Conservation (phyloP, 192 early-diverging fungal species). For the Umbelopsis isabellina region DNA sequence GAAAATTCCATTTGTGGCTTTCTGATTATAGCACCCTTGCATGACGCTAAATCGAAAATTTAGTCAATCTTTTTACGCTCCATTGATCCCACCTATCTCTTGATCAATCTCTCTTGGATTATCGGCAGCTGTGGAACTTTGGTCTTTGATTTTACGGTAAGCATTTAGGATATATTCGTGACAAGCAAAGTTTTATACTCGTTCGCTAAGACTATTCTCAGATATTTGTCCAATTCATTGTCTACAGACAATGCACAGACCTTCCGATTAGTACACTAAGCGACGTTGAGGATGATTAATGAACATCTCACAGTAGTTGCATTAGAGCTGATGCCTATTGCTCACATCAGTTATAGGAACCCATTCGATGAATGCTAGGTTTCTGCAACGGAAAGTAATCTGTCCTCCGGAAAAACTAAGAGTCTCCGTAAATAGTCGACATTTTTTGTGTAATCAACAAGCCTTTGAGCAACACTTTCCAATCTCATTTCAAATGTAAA, state of each 20-base stretch:
- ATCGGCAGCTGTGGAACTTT: slow-evolving; percentile 75
- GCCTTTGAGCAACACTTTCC: too few relatives aligned
- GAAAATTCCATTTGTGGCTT: neutral
- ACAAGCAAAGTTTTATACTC: neutral
- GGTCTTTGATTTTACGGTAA: slow-evolving; percentile 74
- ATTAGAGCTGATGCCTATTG: too few relatives aligned
- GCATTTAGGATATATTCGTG: slow-evolving; percentile 16
- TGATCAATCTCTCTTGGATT: slow-evolving; percentile 78
- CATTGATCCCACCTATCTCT: slow-evolving; percentile 62
- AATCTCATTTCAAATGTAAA: too few relatives aligned
- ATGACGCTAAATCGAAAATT: neutral
- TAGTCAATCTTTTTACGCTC: slow-evolving; percentile 82
- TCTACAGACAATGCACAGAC: slow-evolving; percentile 40
- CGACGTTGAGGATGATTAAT: neutral
- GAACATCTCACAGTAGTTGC: too few relatives aligned
- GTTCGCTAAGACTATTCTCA: slow-evolving; percentile 21
- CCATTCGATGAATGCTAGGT: too few relatives aligned
- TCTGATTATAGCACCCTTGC: neutral
- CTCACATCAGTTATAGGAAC: too few relatives aligned
- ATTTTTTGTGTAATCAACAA: too few relatives aligned
- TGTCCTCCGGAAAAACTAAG: too few relatives aligned
- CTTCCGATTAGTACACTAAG: neutral
- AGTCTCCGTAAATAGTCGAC: too few relatives aligned
- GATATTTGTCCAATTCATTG: slow-evolving; percentile 73
- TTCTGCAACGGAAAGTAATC: too few relatives aligned